Base-by-base conservation (phyloP, 345 rosid species). In the Balakata baccata region DNA sequence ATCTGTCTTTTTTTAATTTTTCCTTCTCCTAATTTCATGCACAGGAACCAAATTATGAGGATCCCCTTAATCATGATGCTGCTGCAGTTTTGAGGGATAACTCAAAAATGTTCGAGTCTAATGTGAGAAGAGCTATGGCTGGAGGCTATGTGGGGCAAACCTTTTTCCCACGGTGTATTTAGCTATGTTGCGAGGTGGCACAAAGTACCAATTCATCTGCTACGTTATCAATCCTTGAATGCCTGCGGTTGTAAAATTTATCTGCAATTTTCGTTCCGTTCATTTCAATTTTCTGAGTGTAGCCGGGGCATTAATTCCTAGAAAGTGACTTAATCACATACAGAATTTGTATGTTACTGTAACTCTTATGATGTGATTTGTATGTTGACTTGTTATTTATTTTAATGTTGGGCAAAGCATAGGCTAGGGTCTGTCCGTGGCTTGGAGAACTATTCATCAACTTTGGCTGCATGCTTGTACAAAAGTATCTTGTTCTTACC, bases 11-110 rank as follows among this genome's bases (percentile, higher is more conserved):
- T 61, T 76, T 52, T 9, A 41, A 11, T 23, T 64, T 29, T 29
- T 29, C 34, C 34, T 29, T n/a, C 20, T 52, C 59, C 29, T 23
- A 45, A 43, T 34, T 50, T 69, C 54, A 29, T 45, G 23, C 74
- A 57, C 87, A 96, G 97, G 97, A 91, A 73, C 98, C 98, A 10
- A 96, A 96, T 79, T 85, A 60, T 13, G 97, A 91, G 85, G 99
- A 93, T 85, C 99, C 98, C 3, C 91, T 96, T 70, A 93, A 96
- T 79, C 94, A 91, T 37, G 99, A 96, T 16, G 97, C 97, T 13
- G 97, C 97, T 63, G 90, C 86, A 14, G 87, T 93, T 60, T 85
- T 96, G 83, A 93, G 93, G 81, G 98, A 96, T 64, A 88, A 76
- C 58, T 75, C 83, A 8, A 82, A 84, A 56, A 54, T 82, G 83